Evolutionary conservation across 208 protist genomes (phyloP).

Genomic region (Porcisia deanei): DNA sequence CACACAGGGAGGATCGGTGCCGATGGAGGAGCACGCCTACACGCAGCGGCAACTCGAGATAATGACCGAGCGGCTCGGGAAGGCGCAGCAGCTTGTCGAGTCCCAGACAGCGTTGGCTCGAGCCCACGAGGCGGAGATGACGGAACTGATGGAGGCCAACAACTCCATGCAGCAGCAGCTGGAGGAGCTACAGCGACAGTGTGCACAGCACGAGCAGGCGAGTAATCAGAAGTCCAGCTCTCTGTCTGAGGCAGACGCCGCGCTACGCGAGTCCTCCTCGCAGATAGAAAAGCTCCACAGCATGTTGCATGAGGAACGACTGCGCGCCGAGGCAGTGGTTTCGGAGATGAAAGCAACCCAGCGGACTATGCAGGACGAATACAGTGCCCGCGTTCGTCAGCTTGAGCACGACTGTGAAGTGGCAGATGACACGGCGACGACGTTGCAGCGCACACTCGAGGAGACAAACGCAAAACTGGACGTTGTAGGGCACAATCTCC

Average conservation of each 20-base stretch:
- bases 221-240: slow-evolving; percentile 23
- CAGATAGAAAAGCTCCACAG: slow-evolving; percentile 38
- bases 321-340: slow-evolving; percentile 21
- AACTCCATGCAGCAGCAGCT: slow-evolving; percentile 41
- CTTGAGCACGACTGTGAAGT: slow-evolving; percentile 41
- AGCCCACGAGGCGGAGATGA: slow-evolving; percentile 62
- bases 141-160: slow-evolving; percentile 47
- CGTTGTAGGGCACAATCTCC: slow-evolving; percentile 19
- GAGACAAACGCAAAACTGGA: slow-evolving; percentile 24
- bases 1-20: slow-evolving; percentile 42
- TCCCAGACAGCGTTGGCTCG: slow-evolving; percentile 53
- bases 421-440: slow-evolving; percentile 17
- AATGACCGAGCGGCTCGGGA: slow-evolving; percentile 54
- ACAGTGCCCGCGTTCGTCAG: slow-evolving; percentile 40
- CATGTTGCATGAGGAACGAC: slow-evolving; percentile 24
- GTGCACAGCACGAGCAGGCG: slow-evolving; percentile 13
- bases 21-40: slow-evolving; percentile 61
- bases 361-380: slow-evolving; percentile 40
- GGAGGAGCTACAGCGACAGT: slow-evolving; percentile 31
- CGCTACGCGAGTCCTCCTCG: slow-evolving; percentile 32
- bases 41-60: slow-evolving; percentile 56
- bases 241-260: slow-evolving; percentile 33
- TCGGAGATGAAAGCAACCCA: slow-evolving; percentile 30
- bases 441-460: slow-evolving; percentile 34
- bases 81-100: slow-evolving; percentile 59